Conservation (phyloP, 2,329 filamentous ascomycete genomes). For the Colletotrichum tamarilloi region DNA sequence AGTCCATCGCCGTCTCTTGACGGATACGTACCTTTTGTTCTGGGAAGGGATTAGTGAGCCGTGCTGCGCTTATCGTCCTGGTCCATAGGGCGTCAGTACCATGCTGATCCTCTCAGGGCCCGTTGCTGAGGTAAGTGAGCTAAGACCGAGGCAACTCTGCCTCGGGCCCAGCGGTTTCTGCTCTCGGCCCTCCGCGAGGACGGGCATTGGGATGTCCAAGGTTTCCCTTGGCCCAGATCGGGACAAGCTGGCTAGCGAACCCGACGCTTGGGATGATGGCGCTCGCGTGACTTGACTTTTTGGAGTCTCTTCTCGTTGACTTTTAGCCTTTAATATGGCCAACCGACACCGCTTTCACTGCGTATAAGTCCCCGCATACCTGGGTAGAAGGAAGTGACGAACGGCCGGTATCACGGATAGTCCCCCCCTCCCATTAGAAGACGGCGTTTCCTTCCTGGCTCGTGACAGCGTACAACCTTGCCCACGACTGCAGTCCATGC, state of each 20-base stretch:
- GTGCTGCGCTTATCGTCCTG: not conserved
- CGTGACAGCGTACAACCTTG: not conserved
- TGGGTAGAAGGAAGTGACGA: not conserved
- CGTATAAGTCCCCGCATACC: not conserved
- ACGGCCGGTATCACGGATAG: not conserved
- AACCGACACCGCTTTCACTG: not conserved
- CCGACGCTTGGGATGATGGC: not conserved
- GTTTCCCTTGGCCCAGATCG: not conserved
- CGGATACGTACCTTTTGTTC: not conserved
- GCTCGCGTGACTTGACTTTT: not conserved
- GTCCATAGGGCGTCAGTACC: not conserved
- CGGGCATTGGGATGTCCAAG: not conserved
- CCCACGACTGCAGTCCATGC: not conserved
- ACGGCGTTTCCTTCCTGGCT: not conserved
- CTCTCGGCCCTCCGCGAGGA: slow-evolving; percentile 20
- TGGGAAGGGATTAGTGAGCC: slow-evolving; percentile 15
- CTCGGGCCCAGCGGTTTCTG: slow-evolving; percentile 22
- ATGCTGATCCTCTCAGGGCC: not conserved
- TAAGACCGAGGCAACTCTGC: slow-evolving; percentile 19
- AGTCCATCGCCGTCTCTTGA: not conserved
- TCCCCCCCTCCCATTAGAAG: not conserved
- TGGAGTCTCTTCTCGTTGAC: not conserved
- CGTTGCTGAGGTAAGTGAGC: not conserved
- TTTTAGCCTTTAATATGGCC: not conserved
- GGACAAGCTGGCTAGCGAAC: not conserved